These are phyloP conservation scores for Ampelocalamus luodianensis DNA, from an alignment of 176 grass and related monocot species.

Conservation along the genomic window DNA sequence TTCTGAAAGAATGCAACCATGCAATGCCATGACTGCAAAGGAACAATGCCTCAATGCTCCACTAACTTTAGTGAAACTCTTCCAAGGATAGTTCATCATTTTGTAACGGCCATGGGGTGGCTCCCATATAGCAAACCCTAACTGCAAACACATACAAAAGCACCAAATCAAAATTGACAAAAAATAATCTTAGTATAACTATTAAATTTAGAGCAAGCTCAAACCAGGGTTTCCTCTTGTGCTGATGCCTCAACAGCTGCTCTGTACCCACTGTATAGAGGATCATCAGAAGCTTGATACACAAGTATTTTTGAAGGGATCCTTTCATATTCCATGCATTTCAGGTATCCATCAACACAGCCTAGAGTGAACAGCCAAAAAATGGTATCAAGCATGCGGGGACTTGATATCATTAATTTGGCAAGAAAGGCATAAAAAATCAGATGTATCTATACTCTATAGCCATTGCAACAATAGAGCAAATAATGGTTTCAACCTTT, in stretches of 20 bases:
- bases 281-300: constrained; percentile 96
- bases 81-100: constrained; percentile 86
- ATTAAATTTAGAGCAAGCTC: constrained; percentile 36
- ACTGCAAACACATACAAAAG: constrained; percentile 49
- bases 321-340: constrained; percentile 90
- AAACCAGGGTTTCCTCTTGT: constrained; percentile 89
- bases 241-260: constrained; percentile 77
- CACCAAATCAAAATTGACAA: constrained; percentile 32
- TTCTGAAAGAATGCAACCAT: constrained; percentile 99
- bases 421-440: constrained; percentile 18
- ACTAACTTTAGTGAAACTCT: constrained; percentile 77
- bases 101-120: constrained; percentile 94
- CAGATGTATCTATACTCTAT: background rate
- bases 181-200: constrained; percentile 20
- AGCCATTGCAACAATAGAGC: background rate
- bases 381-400: constrained; percentile 6
- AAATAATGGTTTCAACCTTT: constrained; percentile 15
- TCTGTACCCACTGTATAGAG: constrained; percentile 87
- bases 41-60: constrained; percentile 93
- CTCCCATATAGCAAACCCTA: constrained; percentile 95
- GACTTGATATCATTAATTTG: constrained; percentile 24
- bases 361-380: constrained; percentile 47
- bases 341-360: constrained; percentile 89
- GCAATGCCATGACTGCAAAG: constrained; percentile 95
- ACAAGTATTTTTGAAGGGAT: constrained; percentile 93